These are phyloP conservation scores for Centrapalus pauciflorus DNA, from an alignment of 129 eudicot species.

Conservation along the genomic window DNA sequence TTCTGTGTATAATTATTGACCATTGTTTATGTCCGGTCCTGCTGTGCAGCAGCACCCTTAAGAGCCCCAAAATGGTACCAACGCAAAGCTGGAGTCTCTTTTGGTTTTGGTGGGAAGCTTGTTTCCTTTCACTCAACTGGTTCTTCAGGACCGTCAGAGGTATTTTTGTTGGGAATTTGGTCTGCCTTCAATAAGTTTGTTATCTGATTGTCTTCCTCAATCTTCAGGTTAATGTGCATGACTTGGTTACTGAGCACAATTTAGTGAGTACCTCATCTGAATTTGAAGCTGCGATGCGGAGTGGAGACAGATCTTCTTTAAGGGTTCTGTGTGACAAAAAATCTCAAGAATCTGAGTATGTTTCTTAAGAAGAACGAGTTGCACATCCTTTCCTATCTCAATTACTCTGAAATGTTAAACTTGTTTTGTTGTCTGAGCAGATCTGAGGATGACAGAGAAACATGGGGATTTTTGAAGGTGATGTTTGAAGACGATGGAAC, in stretches of 20 bases:
- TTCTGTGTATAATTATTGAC: background rate
- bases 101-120: conserved; percentile 98
- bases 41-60: conserved; percentile 52
- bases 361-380: background rate
- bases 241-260: conserved; percentile 62
- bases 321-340: conserved; percentile 77
- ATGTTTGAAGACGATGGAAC: conserved; percentile 97
- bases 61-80: conserved; percentile 97
- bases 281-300: conserved; percentile 82
- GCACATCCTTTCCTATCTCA: background rate
- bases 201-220: background rate
- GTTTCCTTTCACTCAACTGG: conserved; percentile 70
- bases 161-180: conserved; percentile 5
- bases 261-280: conserved; percentile 78
- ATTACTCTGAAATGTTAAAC: background rate
- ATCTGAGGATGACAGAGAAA: conserved; percentile 81
- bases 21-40: conserved; percentile 10
- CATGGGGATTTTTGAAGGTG: conserved; percentile 93
- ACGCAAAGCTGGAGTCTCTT: conserved; percentile 82
- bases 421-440: conserved; percentile 31
- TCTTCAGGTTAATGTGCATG: conserved; percentile 68
- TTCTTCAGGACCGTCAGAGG: conserved; percentile 73
- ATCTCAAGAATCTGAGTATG: conserved; percentile 84
- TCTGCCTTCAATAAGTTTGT: background rate
- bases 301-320: conserved; percentile 75